Evolutionary conservation across 768 basidiomycete genomes (phyloP).

Genomic region (Nidula microcarpa): DNA sequence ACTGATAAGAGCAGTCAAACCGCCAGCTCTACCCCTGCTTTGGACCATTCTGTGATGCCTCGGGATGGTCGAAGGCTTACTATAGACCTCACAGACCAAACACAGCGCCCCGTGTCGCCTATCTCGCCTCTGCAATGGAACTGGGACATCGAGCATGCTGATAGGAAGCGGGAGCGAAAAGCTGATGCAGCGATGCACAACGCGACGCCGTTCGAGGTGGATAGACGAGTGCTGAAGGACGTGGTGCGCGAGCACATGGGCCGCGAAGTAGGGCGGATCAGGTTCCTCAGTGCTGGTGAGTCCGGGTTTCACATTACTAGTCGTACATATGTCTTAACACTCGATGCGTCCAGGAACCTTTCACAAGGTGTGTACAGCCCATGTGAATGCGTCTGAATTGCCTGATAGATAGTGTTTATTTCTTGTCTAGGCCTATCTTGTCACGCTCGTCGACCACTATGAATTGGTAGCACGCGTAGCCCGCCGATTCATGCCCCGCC

Average conservation of each 20-base stretch:
- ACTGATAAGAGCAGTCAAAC: slow-evolving; percentile 12
- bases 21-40: not conserved
- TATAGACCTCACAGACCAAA: slow-evolving; percentile 4
- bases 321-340: not conserved
- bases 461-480: slow-evolving; percentile 79
- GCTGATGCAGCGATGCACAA: slow-evolving; percentile 63
- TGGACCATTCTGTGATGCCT: slow-evolving; percentile 27
- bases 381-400: not conserved
- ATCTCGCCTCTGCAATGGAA: slow-evolving; percentile 52
- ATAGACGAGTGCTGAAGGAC: slow-evolving; percentile 70
- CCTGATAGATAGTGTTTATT: not conserved
- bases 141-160: slow-evolving; percentile 70
- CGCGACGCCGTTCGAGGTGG: slow-evolving; percentile 68
- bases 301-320: slow-evolving; percentile 13
- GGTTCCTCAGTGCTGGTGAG: slow-evolving; percentile 73
- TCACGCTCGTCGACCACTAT: slow-evolving; percentile 58
- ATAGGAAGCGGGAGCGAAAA: slow-evolving; percentile 59
- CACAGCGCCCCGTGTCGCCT: not conserved
- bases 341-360: slow-evolving; percentile 60
- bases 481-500: slow-evolving; percentile 79
- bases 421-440: slow-evolving; percentile 62
- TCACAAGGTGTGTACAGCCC: slow-evolving; percentile 55
- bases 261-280: slow-evolving; percentile 63
- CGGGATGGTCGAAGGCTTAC: slow-evolving; percentile 19
- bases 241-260: slow-evolving; percentile 71